Evolutionary conservation across 2,329 filamentous ascomycete genomes (phyloP).

Genomic region (Pseudomassariella vexata): DNA sequence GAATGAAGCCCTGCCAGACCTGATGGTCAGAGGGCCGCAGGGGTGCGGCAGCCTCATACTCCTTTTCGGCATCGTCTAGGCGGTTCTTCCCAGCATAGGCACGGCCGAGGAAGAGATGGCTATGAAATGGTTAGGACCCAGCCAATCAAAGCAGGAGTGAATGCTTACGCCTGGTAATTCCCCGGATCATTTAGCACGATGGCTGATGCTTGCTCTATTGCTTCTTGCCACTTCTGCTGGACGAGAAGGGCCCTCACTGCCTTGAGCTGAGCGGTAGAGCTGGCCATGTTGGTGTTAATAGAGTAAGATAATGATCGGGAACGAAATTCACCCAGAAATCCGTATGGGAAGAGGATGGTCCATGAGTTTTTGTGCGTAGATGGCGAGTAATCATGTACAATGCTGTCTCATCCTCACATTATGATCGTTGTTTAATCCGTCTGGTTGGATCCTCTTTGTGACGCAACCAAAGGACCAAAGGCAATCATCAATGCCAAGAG

Average conservation of each 20-base stretch:
- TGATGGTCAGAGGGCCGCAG: slow-evolving; percentile 73
- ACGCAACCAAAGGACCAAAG: too few relatives aligned
- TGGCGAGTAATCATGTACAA: too few relatives aligned
- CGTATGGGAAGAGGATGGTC: too few relatives aligned
- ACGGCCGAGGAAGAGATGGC: slow-evolving; percentile 82
- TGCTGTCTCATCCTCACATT: too few relatives aligned
- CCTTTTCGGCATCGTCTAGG: slow-evolving; percentile 66
- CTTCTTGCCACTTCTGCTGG: slow-evolving; percentile 72
- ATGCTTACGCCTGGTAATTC: slow-evolving; percentile 72
- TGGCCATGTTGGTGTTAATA: slow-evolving; percentile 45
- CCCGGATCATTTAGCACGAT: slow-evolving; percentile 67
- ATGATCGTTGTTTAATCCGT: too few relatives aligned
- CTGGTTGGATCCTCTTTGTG: too few relatives aligned
- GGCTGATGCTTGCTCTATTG: slow-evolving; percentile 60
- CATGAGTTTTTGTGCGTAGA: too few relatives aligned
- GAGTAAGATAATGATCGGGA: too few relatives aligned
- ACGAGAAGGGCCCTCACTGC: slow-evolving; percentile 74
- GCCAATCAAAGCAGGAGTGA: neutral
- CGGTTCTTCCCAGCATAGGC: slow-evolving; percentile 72
- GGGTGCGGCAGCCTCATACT: slow-evolving; percentile 67
- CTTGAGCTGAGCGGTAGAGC: slow-evolving; percentile 61
- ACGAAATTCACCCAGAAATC: too few relatives aligned
- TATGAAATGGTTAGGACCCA: slow-evolving; percentile 22
- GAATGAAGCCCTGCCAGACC: slow-evolving; percentile 85
- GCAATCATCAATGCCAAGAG: too few relatives aligned